Evolutionary conservation across 192 early-diverging fungal genomes (phyloP), one percentile per base, ranked within the genome.

Genomic region (Linnemannia schmuckeri): DNA sequence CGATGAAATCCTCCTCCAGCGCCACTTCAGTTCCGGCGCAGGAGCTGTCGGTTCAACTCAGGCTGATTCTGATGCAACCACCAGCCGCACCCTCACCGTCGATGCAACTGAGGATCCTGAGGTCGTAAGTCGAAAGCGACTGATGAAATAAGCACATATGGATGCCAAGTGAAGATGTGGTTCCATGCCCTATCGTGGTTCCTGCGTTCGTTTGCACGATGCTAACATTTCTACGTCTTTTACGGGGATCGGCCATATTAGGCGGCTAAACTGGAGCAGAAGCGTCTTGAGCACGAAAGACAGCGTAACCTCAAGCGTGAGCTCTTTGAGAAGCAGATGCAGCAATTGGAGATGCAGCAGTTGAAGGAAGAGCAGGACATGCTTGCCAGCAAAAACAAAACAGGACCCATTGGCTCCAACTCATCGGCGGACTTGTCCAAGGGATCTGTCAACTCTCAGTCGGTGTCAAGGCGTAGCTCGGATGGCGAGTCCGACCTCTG

Each of bases 381-480:
- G 74, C 75, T 87, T 41, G 85, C 85, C 24, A 75, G 42, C 77
- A 90, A 79, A 38, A 86, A 71, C 72, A 89, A 82, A 18, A 40
- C 78, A 24, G 49, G 40, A 6, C 79, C 54, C 47, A 40, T 72
- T 38, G 75, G 70, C 9, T 61, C 78, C 18, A 49, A 30, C 52
- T 75, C 86, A 6, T 42, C 79, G 27, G 55, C 61, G 7, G 82
- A 80, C 33, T 12, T 75, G 17, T 71, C 73, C 40, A 81, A 81
- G 38, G 63, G 37, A 30, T 66, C 79, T 70, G 52, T 57, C 52
- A 85, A 40, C 72, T 75, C 75, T 46, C 93, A 92, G 70, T 95
- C 95, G 61, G 91, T 90, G 13, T 95, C 95, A 20, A 89, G 94
- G 61, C 94, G 94, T 77, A 96, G 94, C 83, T 96, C 95, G 47